A percentile compares a stretch with the other conserved stretches of the same genome.
Evolutionary conservation across 2,329 filamentous ascomycete genomes (phyloP).

Genomic region (Fusarium stilboides): DNA sequence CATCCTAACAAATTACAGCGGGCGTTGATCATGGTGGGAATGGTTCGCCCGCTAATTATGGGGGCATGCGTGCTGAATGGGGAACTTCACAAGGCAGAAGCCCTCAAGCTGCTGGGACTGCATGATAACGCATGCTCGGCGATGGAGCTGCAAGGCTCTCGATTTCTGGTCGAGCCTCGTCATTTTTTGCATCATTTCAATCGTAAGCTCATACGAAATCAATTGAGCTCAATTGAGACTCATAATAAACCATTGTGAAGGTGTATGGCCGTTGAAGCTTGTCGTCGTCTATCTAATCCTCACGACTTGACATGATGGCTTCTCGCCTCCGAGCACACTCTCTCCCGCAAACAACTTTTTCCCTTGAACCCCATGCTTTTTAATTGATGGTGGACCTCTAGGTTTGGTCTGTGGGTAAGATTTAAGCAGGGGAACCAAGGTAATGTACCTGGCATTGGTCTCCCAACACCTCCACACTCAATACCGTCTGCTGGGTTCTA

Average conservation of each 20-base stretch:
- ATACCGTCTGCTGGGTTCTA: constrained; percentile 42
- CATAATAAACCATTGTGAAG: not conserved
- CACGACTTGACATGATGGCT: constrained; percentile 40
- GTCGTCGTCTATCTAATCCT: constrained; percentile 46
- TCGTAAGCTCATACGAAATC: constrained; percentile 22
- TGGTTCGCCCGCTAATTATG: constrained; percentile 24
- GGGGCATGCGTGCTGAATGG: constrained; percentile 24
- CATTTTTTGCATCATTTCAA: constrained; percentile 35
- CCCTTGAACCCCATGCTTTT: constrained; percentile 43
- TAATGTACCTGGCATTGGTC: constrained; percentile 44
- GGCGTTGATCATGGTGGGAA: constrained; percentile 2
- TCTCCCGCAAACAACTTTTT: constrained; percentile 37
- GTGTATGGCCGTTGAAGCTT: constrained; percentile 11
- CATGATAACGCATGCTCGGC: constrained; percentile 47
- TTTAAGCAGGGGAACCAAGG: constrained; percentile 43
- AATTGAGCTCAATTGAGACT: constrained; percentile 45
- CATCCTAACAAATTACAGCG: constrained; percentile 26
- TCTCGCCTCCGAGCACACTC: constrained; percentile 41
- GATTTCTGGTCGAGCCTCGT: constrained; percentile 30
- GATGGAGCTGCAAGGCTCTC: constrained; percentile 46
- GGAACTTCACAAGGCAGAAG: constrained; percentile 49
- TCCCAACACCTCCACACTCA: constrained; percentile 44
- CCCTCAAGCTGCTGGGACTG: constrained; percentile 45
- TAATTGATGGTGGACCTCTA: constrained; percentile 37
- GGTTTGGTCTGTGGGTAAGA: constrained; percentile 37